Conservation (phyloP, 768 basidiomycete species). For the Phaeotremella skinneri region DNA sequence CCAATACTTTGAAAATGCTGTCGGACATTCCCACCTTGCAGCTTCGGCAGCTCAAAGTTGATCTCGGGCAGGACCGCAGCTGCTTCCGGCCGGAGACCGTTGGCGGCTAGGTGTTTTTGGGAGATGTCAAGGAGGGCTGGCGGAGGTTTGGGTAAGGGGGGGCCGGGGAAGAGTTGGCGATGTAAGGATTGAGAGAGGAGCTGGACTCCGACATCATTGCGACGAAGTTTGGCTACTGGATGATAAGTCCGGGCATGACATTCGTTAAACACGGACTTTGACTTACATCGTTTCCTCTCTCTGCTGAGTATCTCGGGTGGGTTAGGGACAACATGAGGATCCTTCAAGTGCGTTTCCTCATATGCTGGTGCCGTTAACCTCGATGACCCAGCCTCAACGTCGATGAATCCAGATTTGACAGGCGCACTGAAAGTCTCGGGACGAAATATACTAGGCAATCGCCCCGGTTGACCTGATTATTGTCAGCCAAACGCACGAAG, state of each 20-base stretch:
- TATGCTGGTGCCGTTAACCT: neutral
- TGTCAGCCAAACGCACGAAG: neutral
- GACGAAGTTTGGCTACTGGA: slow-evolving; percentile 31
- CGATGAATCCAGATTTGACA: neutral
- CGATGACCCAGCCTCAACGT: neutral
- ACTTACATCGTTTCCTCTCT: no score
- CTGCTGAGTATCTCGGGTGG: neutral
- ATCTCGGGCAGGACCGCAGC: slow-evolving; percentile 78
- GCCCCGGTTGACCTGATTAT: neutral
- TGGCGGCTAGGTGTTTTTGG: slow-evolving; percentile 71
- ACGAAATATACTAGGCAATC: neutral
- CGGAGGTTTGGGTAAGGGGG: slow-evolving; percentile 61
- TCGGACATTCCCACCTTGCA: slow-evolving; percentile 76
- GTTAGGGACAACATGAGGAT: neutral
- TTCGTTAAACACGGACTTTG: no score
- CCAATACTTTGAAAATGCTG: slow-evolving; percentile 89
- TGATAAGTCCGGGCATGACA: no score
- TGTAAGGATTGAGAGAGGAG: slow-evolving; percentile 79
- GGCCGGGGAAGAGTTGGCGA: slow-evolving; percentile 67
- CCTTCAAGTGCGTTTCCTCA: no score
- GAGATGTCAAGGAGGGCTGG: slow-evolving; percentile 69
- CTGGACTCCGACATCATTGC: slow-evolving; percentile 91
- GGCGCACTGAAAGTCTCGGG: neutral
- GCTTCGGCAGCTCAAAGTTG: slow-evolving; percentile 74
- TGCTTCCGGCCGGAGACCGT: slow-evolving; percentile 74